phyloP scores from a whole-genome alignment of 495 filamentous ascomycete species.

The Annulohypoxylon maeteangense region DNA sequence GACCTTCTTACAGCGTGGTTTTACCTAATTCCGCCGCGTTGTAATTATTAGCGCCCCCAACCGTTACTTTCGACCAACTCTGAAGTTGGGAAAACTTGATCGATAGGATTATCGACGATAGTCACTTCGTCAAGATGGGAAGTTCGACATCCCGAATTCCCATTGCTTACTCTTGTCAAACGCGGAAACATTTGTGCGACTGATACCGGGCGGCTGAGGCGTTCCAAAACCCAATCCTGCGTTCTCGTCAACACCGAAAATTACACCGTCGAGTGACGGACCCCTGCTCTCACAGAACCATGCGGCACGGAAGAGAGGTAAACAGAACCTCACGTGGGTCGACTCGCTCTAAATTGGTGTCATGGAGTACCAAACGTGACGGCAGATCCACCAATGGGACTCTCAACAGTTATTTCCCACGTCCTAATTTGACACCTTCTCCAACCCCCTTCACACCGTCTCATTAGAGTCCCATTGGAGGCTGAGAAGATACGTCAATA shows the following conservation, averaged over 20 bases:
- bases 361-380: conserved; percentile 11
- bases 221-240: conserved; percentile 17
- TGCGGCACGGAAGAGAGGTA: background rate
- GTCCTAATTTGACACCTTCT: conserved; percentile 24
- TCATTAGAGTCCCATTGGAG: conserved; percentile 18
- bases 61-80: conserved; percentile 1
- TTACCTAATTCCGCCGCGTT: conserved; percentile 8
- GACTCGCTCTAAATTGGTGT: conserved; percentile 8
- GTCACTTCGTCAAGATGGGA: background rate
- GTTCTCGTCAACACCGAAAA: background rate
- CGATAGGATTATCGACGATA: background rate
- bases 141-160: background rate
- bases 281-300: conserved; percentile 9
- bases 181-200: conserved; percentile 1
- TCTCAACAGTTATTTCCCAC: background rate
- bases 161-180: background rate
- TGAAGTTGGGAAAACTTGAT: background rate
- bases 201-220: background rate
- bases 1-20: background rate
- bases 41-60: background rate
- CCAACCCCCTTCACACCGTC: conserved; percentile 14
- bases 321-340: conserved; percentile 23
- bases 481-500: conserved; percentile 9
- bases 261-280: background rate
- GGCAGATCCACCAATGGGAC: conserved; percentile 13